Percentiles rank a stretch among this genome's conserved stretches.
Conservation (phyloP, 106 monocot genomes). For the Phalaenopsis aphrodite region DNA sequence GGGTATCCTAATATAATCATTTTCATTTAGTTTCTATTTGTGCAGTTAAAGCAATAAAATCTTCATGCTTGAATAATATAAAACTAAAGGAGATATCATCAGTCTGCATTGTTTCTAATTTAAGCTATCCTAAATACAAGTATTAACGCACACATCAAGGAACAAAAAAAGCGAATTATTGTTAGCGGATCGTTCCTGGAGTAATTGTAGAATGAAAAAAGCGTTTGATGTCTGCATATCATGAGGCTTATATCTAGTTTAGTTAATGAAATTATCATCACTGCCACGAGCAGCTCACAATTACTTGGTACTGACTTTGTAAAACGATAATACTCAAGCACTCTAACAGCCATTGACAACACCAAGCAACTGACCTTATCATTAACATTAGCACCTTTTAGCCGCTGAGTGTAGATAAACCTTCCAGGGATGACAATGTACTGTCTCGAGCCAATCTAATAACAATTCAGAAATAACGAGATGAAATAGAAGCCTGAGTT, state of each 20-base stretch:
- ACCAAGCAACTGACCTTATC: conserved; percentile 53
- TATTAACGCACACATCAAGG: too few relatives aligned
- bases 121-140: too few relatives aligned
- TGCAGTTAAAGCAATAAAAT: too few relatives aligned
- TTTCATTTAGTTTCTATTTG: too few relatives aligned
- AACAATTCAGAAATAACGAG: background rate
- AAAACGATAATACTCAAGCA: background rate
- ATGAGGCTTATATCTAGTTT: background rate
- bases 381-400: conserved; percentile 86
- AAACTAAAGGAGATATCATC: too few relatives aligned
- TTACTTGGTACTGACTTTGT: too few relatives aligned
- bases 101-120: too few relatives aligned
- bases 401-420: conserved; percentile 73
- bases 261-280: background rate
- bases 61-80: too few relatives aligned
- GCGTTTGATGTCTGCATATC: background rate
- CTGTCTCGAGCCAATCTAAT: conserved; percentile 76
- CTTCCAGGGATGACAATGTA: conserved; percentile 94
- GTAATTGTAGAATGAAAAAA: background rate
- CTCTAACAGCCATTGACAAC: background rate
- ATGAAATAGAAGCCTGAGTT: background rate
- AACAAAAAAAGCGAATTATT: too few relatives aligned
- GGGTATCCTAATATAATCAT: too few relatives aligned
- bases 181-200: background rate
- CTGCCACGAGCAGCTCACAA: too few relatives aligned